phyloP scores from a whole-genome alignment of 2,329 filamentous ascomycete genomes.

The Colletotrichum liaoningense region DNA sequence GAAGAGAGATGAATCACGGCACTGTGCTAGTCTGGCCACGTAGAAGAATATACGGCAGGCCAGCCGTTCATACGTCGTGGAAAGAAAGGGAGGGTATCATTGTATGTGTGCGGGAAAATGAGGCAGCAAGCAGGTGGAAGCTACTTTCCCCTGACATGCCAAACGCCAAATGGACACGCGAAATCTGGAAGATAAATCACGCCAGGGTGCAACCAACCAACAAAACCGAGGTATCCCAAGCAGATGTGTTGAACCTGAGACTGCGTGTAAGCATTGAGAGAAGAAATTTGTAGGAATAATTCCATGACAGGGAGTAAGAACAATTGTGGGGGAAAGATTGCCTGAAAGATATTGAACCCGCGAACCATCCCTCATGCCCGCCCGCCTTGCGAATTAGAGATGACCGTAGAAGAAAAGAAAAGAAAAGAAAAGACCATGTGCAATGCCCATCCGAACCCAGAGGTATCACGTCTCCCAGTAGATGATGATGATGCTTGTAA shows the following conservation, averaged over 20 bases:
- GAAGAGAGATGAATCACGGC: background rate
- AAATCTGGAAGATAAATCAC: background rate
- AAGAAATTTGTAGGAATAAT: background rate
- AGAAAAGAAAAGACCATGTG: constrained; percentile 29
- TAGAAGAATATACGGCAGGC: background rate
- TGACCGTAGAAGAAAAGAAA: background rate
- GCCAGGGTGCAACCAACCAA: constrained; percentile 5
- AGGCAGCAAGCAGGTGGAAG: background rate
- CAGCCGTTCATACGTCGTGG: background rate
- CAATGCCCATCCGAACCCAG: constrained; percentile 33
- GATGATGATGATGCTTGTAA: constrained; percentile 40
- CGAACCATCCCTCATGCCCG: constrained; percentile 4
- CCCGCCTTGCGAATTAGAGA: background rate
- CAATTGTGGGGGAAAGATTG: background rate
- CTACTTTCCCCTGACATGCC: background rate
- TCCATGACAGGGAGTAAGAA: background rate
- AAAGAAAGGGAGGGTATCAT: constrained; percentile 35
- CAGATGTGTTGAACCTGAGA: background rate
- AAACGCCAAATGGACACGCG: background rate
- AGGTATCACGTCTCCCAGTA: constrained; percentile 37
- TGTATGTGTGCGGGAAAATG: constrained; percentile 8
- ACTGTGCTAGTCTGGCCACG: background rate
- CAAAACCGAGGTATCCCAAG: background rate
- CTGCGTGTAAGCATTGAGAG: constrained; percentile 13
- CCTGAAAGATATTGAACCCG: background rate